These are phyloP conservation scores for Pythium biforme DNA, from an alignment of 352 stramenopile genomes.

Conservation along the genomic window DNA sequence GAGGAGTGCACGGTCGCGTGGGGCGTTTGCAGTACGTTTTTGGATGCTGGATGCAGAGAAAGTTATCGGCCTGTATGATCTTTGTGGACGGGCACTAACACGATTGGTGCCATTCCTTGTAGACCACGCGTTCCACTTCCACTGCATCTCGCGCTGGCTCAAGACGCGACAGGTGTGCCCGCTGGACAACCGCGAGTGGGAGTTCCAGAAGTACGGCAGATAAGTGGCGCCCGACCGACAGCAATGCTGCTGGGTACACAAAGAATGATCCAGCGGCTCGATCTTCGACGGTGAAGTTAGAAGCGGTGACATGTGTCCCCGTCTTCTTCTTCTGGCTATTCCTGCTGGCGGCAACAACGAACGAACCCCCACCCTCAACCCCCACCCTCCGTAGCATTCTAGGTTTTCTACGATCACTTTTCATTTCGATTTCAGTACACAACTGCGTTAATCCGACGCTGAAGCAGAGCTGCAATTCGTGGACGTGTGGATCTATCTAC, in stretches of 20 bases:
- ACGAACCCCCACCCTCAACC: too few species aligned
- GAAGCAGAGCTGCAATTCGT: neutral
- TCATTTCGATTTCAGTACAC: neutral
- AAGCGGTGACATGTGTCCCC: neutral
- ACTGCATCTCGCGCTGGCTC: slow-evolving; percentile 99
- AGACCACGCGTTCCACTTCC: slow-evolving; percentile 99
- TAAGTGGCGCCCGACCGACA: slow-evolving; percentile 30
- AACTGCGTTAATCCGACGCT: neutral
- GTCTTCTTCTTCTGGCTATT: neutral
- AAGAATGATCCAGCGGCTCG: neutral
- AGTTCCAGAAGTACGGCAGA: slow-evolving; percentile 97
- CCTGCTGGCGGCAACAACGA: neutral
- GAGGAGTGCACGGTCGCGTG: slow-evolving; percentile 87
- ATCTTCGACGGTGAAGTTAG: too few species aligned
- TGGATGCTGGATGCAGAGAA: neutral
- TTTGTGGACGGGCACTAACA: slow-evolving; percentile 44
- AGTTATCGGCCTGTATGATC: neutral
- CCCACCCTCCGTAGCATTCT: neutral
- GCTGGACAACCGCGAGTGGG: slow-evolving; percentile 99
- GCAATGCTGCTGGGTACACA: neutral
- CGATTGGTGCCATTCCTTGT: slow-evolving; percentile 83
- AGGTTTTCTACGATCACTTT: slow-evolving; percentile 1
- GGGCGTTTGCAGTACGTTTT: slow-evolving; percentile 87
- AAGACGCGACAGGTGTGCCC: slow-evolving; percentile 99
- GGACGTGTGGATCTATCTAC: too few species aligned